Percentiles rank a stretch among this genome's conserved stretches.
Evolutionary conservation across 768 basidiomycete genomes (phyloP).

Genomic region (Austroboletus eburneus): DNA sequence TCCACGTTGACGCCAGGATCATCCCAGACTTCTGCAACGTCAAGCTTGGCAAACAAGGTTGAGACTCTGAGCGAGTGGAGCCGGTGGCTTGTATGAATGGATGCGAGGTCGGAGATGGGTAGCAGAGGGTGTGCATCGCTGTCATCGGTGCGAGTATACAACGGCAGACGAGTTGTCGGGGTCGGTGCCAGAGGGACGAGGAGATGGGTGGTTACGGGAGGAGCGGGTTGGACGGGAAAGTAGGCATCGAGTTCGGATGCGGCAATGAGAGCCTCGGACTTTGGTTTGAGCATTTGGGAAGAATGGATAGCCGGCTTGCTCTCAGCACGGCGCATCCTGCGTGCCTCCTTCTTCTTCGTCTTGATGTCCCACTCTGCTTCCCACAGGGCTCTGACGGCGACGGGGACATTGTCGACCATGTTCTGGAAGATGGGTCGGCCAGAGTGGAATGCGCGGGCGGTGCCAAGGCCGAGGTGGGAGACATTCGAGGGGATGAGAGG

Average conservation of each 20-base stretch:
- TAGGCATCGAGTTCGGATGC: constrained; percentile 54
- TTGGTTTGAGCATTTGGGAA: constrained; percentile 28
- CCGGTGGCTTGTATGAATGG: constrained; percentile 49
- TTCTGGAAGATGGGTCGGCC: constrained; percentile 76
- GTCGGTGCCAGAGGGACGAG: constrained; percentile 77
- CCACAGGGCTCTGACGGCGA: constrained; percentile 69
- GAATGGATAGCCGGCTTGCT: constrained; percentile 18
- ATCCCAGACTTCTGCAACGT: constrained; percentile 63
- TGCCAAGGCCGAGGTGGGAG: constrained; percentile 70
- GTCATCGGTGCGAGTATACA: constrained; percentile 31
- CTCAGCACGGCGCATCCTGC: constrained; percentile 20
- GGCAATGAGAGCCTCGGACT: constrained; percentile 5
- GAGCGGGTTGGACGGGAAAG: constrained; percentile 42
- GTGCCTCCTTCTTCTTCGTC: constrained; percentile 40
- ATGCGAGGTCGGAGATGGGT: constrained; percentile 48
- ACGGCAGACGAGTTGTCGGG: constrained; percentile 60
- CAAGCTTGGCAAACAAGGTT: constrained; percentile 66
- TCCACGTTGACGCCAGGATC: constrained; percentile 44
- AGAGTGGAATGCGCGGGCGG: constrained; percentile 71
- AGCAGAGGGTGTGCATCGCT: constrained; percentile 37
- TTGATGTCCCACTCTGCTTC: constrained; percentile 70
- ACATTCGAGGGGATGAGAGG: constrained; percentile 46
- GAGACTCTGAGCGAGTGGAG: constrained; percentile 62
- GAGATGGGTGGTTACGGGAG: constrained; percentile 56
- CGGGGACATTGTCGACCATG: constrained; percentile 72